phyloP scores from a whole-genome alignment of 805 yeast species.

The Candida coquimbonensis region DNA sequence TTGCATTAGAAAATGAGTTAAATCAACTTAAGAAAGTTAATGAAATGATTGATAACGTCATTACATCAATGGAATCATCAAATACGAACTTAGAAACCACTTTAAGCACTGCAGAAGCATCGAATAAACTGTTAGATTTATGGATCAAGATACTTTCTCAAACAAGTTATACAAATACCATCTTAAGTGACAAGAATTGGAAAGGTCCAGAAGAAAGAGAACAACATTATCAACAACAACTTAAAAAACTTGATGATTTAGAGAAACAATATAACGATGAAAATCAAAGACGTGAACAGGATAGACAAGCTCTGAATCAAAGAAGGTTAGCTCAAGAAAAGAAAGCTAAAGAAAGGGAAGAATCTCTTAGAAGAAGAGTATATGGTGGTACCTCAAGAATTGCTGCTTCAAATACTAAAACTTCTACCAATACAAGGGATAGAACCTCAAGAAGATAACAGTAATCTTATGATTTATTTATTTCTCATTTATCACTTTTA shows the following conservation, averaged over 20 bases:
- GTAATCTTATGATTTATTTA: too few relatives aligned
- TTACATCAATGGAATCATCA: constrained; percentile 16
- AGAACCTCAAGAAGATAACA: background rate
- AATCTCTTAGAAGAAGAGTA: constrained; percentile 21
- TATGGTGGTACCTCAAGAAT: constrained; percentile 14
- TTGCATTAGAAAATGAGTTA: constrained; percentile 20
- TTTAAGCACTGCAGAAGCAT: constrained; percentile 34
- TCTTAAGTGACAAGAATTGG: constrained; percentile 38
- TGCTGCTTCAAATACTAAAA: background rate
- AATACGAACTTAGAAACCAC: constrained; percentile 12
- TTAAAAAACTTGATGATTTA: constrained; percentile 24
- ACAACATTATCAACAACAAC: constrained; percentile 18
- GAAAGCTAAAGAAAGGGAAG: constrained; percentile 21
- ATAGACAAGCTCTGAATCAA: constrained; percentile 15
- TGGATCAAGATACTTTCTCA: constrained; percentile 61
- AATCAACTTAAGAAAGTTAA: constrained; percentile 17
- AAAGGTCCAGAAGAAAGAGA: constrained; percentile 26
- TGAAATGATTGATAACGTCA: constrained; percentile 15
- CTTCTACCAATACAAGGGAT: background rate
- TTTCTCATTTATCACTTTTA: too few relatives aligned
- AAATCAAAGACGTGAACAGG: constrained; percentile 20
- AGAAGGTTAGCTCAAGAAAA: constrained; percentile 15
- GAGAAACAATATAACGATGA: constrained; percentile 20
- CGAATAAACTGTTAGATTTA: constrained; percentile 44
- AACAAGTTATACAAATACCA: constrained; percentile 44